phyloP scores from a whole-genome alignment of 768 basidiomycete species.

The Cystofilobasidium ferigula region DNA sequence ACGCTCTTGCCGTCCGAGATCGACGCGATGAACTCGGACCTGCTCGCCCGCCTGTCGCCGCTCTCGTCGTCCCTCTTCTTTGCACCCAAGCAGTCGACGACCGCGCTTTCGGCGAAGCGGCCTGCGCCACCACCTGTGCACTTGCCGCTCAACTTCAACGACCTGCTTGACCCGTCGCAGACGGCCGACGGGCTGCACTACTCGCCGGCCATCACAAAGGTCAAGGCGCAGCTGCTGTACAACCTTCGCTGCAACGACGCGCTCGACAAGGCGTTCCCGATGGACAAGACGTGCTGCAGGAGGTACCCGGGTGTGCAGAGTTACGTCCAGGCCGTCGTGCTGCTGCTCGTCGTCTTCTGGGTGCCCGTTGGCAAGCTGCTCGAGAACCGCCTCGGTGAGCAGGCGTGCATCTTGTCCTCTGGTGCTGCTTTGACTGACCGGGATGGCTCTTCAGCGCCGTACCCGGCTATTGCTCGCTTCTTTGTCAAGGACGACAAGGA shows the following conservation, averaged over 20 bases:
- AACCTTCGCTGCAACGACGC: slow-evolving; percentile 70
- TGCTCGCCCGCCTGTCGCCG: slow-evolving; percentile 52
- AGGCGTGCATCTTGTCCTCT: too few relatives aligned
- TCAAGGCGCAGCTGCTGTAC: slow-evolving; percentile 65
- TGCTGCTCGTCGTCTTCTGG: slow-evolving; percentile 34
- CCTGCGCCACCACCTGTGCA: slow-evolving; percentile 42
- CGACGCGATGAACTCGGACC: slow-evolving; percentile 81
- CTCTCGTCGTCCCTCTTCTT: slow-evolving; percentile 30
- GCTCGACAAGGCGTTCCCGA: slow-evolving; percentile 52
- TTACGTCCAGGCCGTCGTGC: slow-evolving; percentile 39
- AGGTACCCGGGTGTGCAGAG: slow-evolving; percentile 49
- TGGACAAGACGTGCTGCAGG: slow-evolving; percentile 71
- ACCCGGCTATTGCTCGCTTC: slow-evolving; percentile 8
- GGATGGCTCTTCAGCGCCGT: background rate
- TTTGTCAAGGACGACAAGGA: slow-evolving; percentile 30
- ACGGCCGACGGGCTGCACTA: slow-evolving; percentile 83
- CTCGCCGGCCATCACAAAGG: slow-evolving; percentile 49
- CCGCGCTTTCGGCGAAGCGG: slow-evolving; percentile 27
- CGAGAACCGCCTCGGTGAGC: slow-evolving; percentile 14
- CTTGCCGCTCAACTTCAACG: slow-evolving; percentile 69
- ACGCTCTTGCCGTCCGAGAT: slow-evolving; percentile 69
- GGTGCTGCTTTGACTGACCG: too few relatives aligned
- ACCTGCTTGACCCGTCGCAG: slow-evolving; percentile 58
- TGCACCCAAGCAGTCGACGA: slow-evolving; percentile 20
- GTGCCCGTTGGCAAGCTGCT: slow-evolving; percentile 9